Base-by-base conservation (phyloP, 2,329 filamentous ascomycete species). In the Cordyceps militaris region DNA sequence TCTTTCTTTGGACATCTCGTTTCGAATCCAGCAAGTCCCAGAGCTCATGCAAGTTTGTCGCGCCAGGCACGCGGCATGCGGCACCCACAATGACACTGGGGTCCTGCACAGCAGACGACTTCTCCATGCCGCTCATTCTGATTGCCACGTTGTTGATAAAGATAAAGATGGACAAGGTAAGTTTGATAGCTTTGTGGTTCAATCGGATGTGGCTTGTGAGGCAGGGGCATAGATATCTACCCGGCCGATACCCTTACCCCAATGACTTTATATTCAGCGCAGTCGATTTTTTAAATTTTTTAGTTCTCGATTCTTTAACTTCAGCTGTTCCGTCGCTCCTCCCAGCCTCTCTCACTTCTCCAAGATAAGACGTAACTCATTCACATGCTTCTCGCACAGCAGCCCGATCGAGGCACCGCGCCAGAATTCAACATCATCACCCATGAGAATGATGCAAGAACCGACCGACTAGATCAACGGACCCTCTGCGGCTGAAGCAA, bases 1-100 rank as follows among this genome's bases (percentile, higher is more conserved):
- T 70, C 40, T 71, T 69, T 40, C 51, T 58, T 52, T 64, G 43
- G 66, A 72, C 63, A 69, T 75, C 44, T 66, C 73, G 34, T 66
- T 72, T 42, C 68, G 68, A 32, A 11, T 58, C 56, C 36, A 65
- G 61, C 43, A 56, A 61, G 10, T 70, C 58, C 70, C 70, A 72
- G 34, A 72, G 66, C 19, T 63, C 61, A 28, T 65, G 38, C 47
- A 60, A 56, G 24, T 63, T 56, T 38, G 62, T 66, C 32, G 66
- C 67, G 14, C 67, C 64, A 3, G 69, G 66, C 26, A 70, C 66
- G 14, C 63, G 62, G 32, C 69, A 67, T 23, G 65, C 66, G 26
- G 71, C 57, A 8, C 70, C 70, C 44, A 71, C 62, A 23, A 72
- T 66, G 48, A 69, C 70, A 28, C 67, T 64, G 3, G 67, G 69